A percentile compares a stretch with the other conserved stretches of the same genome.
These are phyloP conservation scores for Irpex sp. DNA, from an alignment of 1,284 basidiomycete species.

Conservation along the genomic window DNA sequence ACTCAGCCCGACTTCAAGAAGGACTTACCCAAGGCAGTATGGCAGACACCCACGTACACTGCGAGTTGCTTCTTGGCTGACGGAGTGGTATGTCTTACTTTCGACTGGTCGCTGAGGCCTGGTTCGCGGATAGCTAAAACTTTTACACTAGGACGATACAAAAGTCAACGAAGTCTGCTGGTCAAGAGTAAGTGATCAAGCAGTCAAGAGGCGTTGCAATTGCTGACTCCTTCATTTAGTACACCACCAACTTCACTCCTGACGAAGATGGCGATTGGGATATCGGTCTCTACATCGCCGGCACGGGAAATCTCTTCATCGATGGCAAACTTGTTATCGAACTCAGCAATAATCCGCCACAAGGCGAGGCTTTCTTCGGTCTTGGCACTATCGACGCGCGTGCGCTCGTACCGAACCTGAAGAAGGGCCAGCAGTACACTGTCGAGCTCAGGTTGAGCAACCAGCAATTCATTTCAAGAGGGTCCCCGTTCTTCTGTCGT, in stretches of 20 bases:
- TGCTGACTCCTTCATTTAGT: constrained; percentile 44
- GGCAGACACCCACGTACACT: constrained; percentile 42
- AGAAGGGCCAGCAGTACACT: constrained; percentile 47
- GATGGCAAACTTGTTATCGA: constrained; percentile 62
- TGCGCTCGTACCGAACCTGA: constrained; percentile 40
- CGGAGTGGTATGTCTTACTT: constrained; percentile 31
- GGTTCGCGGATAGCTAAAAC: constrained; percentile 30
- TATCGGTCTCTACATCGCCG: constrained; percentile 61
- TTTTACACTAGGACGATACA: constrained; percentile 46
- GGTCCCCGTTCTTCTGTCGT: constrained; percentile 10
- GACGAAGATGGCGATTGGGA: constrained; percentile 50
- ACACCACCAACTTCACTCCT: constrained; percentile 42
- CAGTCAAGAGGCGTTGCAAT: constrained; percentile 40
- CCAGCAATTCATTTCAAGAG: constrained; percentile 35
- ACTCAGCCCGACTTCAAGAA: constrained; percentile 38
- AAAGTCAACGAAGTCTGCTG: constrained; percentile 16
- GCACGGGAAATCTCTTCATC: constrained; percentile 58
- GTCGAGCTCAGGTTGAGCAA: constrained; percentile 62
- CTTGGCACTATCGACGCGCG: constrained; percentile 48
- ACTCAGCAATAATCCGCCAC: constrained; percentile 62
- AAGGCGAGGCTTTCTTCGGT: constrained; percentile 61
- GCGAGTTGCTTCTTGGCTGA: constrained; percentile 19
- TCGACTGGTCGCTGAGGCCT: background rate
- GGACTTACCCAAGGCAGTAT: constrained; percentile 52
- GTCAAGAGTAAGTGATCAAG: constrained; percentile 29